These are phyloP conservation scores for Sporothrix mexicana DNA, from an alignment of 2,329 filamentous ascomycete genomes.

Conservation along the genomic window DNA sequence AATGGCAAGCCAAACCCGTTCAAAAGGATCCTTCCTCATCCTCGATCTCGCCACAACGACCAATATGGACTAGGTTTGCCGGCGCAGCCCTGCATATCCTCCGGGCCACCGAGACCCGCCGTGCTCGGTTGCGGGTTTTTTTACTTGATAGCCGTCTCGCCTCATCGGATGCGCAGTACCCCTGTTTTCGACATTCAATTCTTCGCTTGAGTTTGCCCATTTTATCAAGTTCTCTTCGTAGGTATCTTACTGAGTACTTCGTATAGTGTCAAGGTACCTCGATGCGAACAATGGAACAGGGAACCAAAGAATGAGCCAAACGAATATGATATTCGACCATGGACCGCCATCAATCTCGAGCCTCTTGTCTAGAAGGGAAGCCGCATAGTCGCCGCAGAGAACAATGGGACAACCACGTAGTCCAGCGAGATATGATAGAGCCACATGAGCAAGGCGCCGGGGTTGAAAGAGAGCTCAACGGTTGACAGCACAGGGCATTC, in stretches of 20 bases:
- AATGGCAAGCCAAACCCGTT: not conserved
- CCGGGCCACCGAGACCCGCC: constrained; percentile 9
- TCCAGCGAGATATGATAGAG: constrained; percentile 6
- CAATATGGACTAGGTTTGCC: constrained; percentile 1
- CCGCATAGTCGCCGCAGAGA: constrained; percentile 7
- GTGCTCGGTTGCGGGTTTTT: constrained; percentile 20
- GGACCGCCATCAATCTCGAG: not conserved
- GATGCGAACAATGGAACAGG: not conserved
- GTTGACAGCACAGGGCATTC: not conserved
- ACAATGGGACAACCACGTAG: not conserved
- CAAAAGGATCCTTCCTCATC: not conserved
- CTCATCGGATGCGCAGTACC: not conserved
- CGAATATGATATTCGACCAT: not conserved
- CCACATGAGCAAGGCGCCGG: no score
- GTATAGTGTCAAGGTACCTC: not conserved
- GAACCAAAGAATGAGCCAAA: not conserved
- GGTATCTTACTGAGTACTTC: no score
- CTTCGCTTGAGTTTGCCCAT: not conserved
- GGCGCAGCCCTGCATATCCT: constrained; percentile 12
- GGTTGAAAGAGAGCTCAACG: not conserved
- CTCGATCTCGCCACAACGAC: not conserved
- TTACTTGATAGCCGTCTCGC: not conserved
- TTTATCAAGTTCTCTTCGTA: no score
- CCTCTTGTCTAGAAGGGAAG: not conserved
- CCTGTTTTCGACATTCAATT: not conserved